Evolutionary conservation across 305 asterid species (phyloP), one percentile per base, ranked within the genome.

Genomic region (Salvia sclarea): DNA sequence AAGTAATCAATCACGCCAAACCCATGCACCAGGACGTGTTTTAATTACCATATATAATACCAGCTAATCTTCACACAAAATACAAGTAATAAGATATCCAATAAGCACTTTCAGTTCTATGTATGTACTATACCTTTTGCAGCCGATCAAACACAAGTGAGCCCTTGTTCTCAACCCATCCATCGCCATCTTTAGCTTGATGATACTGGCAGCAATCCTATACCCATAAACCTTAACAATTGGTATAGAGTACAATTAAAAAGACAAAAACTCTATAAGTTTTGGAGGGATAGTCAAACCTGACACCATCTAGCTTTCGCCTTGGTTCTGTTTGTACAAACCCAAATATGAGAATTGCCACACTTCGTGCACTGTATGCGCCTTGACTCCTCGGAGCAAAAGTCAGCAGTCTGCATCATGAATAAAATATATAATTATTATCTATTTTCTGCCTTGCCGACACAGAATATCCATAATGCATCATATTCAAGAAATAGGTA

Each of bases 291-390:
- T 30, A 70, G 61, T 18, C 73, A 75, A 69, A 88, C 98, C 98
- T 93, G 95, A 63, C 99, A 94, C 99, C 99, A 94, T 85, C 98
- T 88, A 58, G 99, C 98, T 83, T 91, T 94, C 64, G 90, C 90
- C 79, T 94, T 91, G 58, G 88, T 81, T 83, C 98, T 85, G 56
- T 80, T 89, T 33, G 99, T 94, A 84, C 99, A 91, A 76, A 91
- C 82, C 99, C 99, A 94, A 69, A 91, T 79, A 76, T 94, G 99
- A 0, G 97, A 89, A 64, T 86, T 79, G 56, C 97, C 95, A 88
- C 99, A 94, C 80, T 94, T 94, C 14, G 98, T 91, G 87, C 99
- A 94, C 69, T 89, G 98, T 80, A 94, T 89, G 64, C 92, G 90
- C 82, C 98, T 89, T 1, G 99, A 94, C 74, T 94, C 99, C 78